phyloP scores from a whole-genome alignment of 345 rosid genomes.

The Pugionium dolabratum region DNA sequence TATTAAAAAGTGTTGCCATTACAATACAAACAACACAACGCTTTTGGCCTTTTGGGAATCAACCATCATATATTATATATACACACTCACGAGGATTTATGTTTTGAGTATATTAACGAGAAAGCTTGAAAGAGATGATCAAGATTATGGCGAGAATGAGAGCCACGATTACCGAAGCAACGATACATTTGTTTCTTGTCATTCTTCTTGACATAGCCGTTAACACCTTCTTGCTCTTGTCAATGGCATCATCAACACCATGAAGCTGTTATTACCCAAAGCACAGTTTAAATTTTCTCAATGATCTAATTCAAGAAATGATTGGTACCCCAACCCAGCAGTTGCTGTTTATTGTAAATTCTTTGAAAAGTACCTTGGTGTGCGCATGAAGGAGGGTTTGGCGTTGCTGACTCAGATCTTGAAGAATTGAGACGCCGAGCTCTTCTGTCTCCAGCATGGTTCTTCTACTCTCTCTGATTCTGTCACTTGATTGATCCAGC shows the following conservation, averaged over 20 bases:
- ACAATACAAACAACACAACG: background rate
- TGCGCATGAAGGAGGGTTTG: conserved; percentile 85
- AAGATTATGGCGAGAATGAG: conserved; percentile 64
- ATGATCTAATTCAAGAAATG: background rate
- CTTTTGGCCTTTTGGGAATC: background rate
- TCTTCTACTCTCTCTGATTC: conserved; percentile 89
- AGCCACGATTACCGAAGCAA: conserved; percentile 58
- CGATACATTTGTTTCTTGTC: conserved; percentile 76
- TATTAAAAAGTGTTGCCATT: conserved; percentile 7
- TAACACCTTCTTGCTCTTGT: conserved; percentile 79
- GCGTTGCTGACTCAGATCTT: conserved; percentile 86
- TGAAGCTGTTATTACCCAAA: conserved; percentile 53
- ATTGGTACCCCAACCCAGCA: background rate
- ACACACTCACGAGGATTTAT: conserved; percentile 22
- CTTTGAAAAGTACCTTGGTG: conserved; percentile 49
- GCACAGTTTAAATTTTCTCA: background rate
- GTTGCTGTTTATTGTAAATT: background rate
- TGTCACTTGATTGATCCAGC: conserved; percentile 67
- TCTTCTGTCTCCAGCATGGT: conserved; percentile 87
- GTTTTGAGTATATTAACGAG: conserved; percentile 33
- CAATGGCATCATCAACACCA: conserved; percentile 84
- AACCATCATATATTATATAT: conserved; percentile 15
- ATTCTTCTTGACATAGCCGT: conserved; percentile 74
- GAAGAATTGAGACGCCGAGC: conserved; percentile 78
- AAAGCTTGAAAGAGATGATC: conserved; percentile 65